Conservation (phyloP, 257 asterid genomes). For the Solanum piurae region DNA sequence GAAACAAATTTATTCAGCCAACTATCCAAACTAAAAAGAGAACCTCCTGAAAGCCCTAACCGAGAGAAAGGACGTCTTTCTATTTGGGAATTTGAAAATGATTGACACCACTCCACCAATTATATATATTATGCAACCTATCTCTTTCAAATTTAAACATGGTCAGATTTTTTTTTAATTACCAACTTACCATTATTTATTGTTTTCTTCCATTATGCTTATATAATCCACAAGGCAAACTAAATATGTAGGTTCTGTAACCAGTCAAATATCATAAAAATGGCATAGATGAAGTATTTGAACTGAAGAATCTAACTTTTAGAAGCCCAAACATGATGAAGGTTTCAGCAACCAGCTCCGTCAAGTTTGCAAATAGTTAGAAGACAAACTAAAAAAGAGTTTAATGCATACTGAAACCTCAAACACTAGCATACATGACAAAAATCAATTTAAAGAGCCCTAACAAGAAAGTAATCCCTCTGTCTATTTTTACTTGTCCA, state of each 20-base stretch:
- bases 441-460: neutral
- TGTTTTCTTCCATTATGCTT: neutral
- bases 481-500: neutral
- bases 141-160: neutral
- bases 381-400: neutral
- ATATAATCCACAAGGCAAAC: neutral
- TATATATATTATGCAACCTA: neutral
- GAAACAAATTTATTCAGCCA: neutral
- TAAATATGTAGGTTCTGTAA: neutral
- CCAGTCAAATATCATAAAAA: neutral
- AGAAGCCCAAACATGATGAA: neutral
- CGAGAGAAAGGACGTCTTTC: neutral
- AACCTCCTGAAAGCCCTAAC: neutral
- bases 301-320: neutral
- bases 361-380: neutral
- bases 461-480: neutral
- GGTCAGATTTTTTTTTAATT: neutral
- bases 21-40: neutral
- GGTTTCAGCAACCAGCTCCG: neutral
- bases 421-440: neutral
- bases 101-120: neutral
- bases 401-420: neutral
- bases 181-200: neutral
- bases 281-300: neutral
- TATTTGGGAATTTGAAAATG: neutral